Percentiles rank a stretch among this genome's conserved stretches.
These are phyloP conservation scores for Malus hybrid DNA, from an alignment of 331 rosid species.

Conservation along the genomic window DNA sequence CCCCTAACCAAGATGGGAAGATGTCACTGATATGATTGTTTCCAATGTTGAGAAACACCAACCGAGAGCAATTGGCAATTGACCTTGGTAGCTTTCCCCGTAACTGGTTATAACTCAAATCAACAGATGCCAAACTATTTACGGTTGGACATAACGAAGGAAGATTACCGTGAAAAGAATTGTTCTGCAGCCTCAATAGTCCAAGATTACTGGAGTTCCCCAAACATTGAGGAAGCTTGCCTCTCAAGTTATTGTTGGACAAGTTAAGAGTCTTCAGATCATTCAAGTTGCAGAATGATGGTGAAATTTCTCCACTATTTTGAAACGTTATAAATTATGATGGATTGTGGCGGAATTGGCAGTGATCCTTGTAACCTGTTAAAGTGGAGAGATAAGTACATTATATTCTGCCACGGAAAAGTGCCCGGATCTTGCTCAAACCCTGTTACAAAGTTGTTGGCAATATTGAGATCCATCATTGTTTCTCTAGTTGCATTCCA, in stretches of 20 bases:
- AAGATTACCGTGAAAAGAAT: neutral
- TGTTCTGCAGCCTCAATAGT: neutral
- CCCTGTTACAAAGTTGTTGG: neutral
- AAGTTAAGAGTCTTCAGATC: neutral
- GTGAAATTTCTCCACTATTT: neutral
- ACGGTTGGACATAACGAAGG: neutral
- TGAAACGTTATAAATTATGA: neutral
- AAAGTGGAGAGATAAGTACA: neutral
- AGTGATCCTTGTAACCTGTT: neutral
- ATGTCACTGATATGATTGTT: neutral
- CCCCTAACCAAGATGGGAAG: conserved; percentile 11
- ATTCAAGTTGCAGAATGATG: neutral
- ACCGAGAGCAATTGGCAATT: neutral
- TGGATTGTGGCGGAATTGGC: neutral
- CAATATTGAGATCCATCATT: too few species aligned
- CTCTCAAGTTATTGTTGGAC: neutral
- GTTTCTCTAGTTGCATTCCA: neutral
- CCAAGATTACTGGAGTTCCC: neutral
- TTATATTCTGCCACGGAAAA: neutral
- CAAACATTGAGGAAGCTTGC: neutral
- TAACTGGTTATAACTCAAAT: neutral
- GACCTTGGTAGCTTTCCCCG: neutral
- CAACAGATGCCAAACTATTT: neutral
- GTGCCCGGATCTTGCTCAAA: neutral
- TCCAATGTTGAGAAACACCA: neutral